phyloP scores from a whole-genome alignment of 768 basidiomycete species.

The Russula griseocarnosa region DNA sequence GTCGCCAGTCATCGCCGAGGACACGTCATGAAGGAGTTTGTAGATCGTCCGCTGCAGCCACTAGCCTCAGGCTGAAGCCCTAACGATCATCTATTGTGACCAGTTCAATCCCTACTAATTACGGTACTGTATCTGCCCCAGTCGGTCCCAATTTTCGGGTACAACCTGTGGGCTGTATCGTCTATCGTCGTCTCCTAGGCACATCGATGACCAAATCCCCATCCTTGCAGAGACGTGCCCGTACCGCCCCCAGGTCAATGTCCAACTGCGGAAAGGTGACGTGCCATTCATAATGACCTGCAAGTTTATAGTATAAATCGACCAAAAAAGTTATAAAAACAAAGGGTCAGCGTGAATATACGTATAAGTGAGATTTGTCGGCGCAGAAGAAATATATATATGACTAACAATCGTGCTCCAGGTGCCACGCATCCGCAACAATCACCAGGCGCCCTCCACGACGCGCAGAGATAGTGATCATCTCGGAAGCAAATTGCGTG shows the following conservation, averaged over 20 bases:
- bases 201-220: constrained; percentile 10
- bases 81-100: too few species aligned
- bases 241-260: constrained; percentile 6
- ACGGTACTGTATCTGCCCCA: too few species aligned
- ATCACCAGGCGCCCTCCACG: constrained; percentile 17
- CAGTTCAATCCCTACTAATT: too few species aligned
- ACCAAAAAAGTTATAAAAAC: not conserved
- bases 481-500: constrained; percentile 14
- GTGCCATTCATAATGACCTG: constrained; percentile 25
- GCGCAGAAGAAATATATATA: too few species aligned
- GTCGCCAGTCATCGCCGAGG: too few species aligned
- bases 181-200: constrained; percentile 9
- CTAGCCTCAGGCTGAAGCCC: too few species aligned
- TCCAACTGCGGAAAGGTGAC: constrained; percentile 8
- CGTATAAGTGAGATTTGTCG: not conserved
- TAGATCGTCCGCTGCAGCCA: too few species aligned
- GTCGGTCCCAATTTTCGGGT: too few species aligned
- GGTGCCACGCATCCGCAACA: constrained; percentile 25
- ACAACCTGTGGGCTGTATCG: not conserved
- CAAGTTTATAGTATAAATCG: not conserved
- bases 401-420: constrained; percentile 19
- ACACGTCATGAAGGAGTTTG: too few species aligned
- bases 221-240: constrained; percentile 13
- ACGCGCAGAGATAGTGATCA: constrained; percentile 20
- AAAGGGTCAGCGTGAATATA: too few species aligned